These are phyloP conservation scores for Cercospora berteroae DNA, from an alignment of 2,329 filamentous ascomycete genomes.

Conservation along the genomic window DNA sequence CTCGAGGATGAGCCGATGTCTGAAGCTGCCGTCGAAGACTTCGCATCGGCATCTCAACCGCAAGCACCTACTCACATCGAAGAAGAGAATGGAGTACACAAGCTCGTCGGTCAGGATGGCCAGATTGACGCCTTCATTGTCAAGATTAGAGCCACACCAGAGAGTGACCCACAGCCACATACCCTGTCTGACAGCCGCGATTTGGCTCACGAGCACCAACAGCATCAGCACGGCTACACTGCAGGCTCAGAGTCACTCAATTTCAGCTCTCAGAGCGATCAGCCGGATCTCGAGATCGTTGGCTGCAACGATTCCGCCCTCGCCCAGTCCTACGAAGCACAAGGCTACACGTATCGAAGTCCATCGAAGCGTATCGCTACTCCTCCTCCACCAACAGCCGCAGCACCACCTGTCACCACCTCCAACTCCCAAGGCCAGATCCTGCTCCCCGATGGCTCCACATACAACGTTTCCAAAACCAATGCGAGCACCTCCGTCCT, in stretches of 20 bases:
- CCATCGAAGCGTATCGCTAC: conserved; percentile 1
- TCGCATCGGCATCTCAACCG: background rate
- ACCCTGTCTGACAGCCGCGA: background rate
- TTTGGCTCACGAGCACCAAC: background rate
- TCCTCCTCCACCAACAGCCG: conserved; percentile 15
- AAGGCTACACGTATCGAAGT: background rate
- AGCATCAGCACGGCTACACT: background rate
- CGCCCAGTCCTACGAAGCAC: conserved; percentile 5
- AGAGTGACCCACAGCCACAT: background rate
- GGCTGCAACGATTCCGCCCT: conserved; percentile 11
- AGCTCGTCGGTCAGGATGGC: background rate
- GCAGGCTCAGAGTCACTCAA: background rate
- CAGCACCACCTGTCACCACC: background rate
- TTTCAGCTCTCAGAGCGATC: background rate
- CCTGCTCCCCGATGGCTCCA: conserved; percentile 1
- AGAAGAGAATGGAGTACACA: conserved; percentile 1
- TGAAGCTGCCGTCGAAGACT: background rate
- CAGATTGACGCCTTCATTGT: conserved; percentile 8
- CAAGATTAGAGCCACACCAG: background rate
- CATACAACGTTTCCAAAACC: conserved; percentile 17
- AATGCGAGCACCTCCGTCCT: background rate
- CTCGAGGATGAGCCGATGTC: background rate
- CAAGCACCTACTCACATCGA: background rate
- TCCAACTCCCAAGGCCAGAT: background rate
- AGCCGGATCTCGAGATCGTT: conserved; percentile 2